Evolutionary conservation across 1,139 yeast species (phyloP).

Genomic region (Suzukiozyma palmioleophila): DNA sequence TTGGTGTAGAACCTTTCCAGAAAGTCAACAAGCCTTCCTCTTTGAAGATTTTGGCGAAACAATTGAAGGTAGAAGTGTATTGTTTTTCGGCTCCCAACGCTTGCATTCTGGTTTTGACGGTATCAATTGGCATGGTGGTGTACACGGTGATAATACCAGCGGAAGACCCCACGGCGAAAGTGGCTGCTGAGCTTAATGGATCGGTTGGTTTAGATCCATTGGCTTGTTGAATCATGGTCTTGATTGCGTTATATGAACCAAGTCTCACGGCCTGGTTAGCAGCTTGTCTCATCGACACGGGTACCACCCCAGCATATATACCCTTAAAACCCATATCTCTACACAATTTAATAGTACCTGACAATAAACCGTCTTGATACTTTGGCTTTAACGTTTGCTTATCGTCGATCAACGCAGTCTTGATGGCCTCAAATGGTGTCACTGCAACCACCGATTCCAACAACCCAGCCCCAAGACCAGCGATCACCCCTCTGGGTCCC

Average conservation of each 20-base stretch:
- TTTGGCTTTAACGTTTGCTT: constrained; percentile 71
- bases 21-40: constrained; percentile 90
- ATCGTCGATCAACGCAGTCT: constrained; percentile 93
- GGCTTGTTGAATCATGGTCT: constrained; percentile 73
- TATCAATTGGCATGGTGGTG: constrained; percentile 96
- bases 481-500: constrained; percentile 87
- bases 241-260: constrained; percentile 89
- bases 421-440: constrained; percentile 95
- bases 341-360: constrained; percentile 61
- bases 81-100: constrained; percentile 72
- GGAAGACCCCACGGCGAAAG: constrained; percentile 86
- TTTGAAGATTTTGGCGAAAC: constrained; percentile 73
- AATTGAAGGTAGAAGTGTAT: constrained; percentile 73
- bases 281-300: constrained; percentile 94
- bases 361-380: constrained; percentile 63
- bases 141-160: constrained; percentile 94
- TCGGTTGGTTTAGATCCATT: constrained; percentile 59
- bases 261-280: constrained; percentile 92
- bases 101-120: constrained; percentile 97
- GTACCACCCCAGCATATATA: constrained; percentile 82
- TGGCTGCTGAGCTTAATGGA: constrained; percentile 73
- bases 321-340: constrained; percentile 80
- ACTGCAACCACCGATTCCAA: constrained; percentile 90
- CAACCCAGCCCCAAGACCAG: constrained; percentile 95
- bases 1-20: constrained; percentile 98